Evolutionary conservation across 345 rosid species (phyloP).

Genomic region (Murraya koenigii): DNA sequence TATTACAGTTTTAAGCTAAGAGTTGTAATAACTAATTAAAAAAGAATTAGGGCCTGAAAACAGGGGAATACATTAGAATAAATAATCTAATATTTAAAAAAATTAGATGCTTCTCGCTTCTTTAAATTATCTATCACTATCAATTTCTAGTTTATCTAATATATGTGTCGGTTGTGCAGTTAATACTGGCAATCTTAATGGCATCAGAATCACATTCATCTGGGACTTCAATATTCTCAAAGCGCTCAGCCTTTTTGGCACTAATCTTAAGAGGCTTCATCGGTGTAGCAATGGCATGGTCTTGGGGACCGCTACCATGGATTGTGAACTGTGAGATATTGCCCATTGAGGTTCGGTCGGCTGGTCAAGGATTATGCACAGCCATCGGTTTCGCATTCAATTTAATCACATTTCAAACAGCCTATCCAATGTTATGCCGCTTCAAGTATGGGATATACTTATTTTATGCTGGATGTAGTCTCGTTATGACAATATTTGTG

Average conservation of each 20-base stretch:
- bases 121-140: no score
- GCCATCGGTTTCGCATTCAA: conserved; percentile 26
- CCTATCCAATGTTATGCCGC: conserved; percentile 23
- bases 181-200: conserved; percentile 10
- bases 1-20: no score
- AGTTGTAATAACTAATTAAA: no score
- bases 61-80: no score
- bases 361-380: conserved; percentile 35
- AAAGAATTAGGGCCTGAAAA: no score
- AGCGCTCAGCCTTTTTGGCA: conserved; percentile 17
- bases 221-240: conserved; percentile 14
- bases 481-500: conserved; percentile 31
- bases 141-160: no score
- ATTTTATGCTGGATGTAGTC: conserved; percentile 25
- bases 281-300: conserved; percentile 26
- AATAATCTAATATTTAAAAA: no score
- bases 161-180: not conserved
- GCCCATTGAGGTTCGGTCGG: conserved; percentile 37
- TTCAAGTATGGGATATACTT: conserved; percentile 27
- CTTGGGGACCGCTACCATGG: conserved; percentile 39
- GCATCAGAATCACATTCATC: not conserved
- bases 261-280: conserved; percentile 21
- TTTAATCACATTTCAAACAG: conserved; percentile 26
- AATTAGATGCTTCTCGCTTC: no score
- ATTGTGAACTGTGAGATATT: conserved; percentile 38